Conservation (phyloP, 2,329 filamentous ascomycete species). For the Penicillium sp. region DNA sequence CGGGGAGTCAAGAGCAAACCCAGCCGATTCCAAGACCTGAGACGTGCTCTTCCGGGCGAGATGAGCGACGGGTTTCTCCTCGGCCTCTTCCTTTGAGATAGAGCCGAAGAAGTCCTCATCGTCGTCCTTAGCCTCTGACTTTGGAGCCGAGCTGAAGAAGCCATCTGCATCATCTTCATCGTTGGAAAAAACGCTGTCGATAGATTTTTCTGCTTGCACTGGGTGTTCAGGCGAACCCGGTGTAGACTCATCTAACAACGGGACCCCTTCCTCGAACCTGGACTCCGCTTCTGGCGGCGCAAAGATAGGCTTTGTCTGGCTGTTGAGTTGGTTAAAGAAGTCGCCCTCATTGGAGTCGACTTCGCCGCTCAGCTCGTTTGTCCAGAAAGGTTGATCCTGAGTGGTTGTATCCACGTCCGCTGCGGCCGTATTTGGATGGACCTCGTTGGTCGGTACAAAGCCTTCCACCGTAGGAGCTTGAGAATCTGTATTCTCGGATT, state of each 20-base stretch:
- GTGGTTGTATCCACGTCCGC: slow-evolving; percentile 15
- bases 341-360: slow-evolving; percentile 52
- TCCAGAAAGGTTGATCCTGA: slow-evolving; percentile 43
- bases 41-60: slow-evolving; percentile 70
- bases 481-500: background rate
- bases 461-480: background rate
- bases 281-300: slow-evolving; percentile 50
- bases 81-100: slow-evolving; percentile 15
- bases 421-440: slow-evolving; percentile 3
- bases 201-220: slow-evolving; percentile 24
- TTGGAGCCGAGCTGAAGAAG: slow-evolving; percentile 36
- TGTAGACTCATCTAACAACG: slow-evolving; percentile 53
- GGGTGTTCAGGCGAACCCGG: slow-evolving; percentile 27
- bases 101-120: slow-evolving; percentile 36
- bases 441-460: slow-evolving; percentile 4
- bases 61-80: slow-evolving; percentile 19
- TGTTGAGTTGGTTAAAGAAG: slow-evolving; percentile 60
- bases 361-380: slow-evolving; percentile 49
- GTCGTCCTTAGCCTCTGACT: background rate
- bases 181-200: slow-evolving; percentile 40
- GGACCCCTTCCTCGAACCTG: slow-evolving; percentile 69
- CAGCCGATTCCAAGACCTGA: slow-evolving; percentile 60
- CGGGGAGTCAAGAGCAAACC: slow-evolving; percentile 35
- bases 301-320: slow-evolving; percentile 42
- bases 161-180: slow-evolving; percentile 39